A percentile compares a stretch with the other conserved stretches of the same genome.
These are phyloP conservation scores for Aspergillus diversus DNA, from an alignment of 495 filamentous ascomycete genomes.

Conservation along the genomic window DNA sequence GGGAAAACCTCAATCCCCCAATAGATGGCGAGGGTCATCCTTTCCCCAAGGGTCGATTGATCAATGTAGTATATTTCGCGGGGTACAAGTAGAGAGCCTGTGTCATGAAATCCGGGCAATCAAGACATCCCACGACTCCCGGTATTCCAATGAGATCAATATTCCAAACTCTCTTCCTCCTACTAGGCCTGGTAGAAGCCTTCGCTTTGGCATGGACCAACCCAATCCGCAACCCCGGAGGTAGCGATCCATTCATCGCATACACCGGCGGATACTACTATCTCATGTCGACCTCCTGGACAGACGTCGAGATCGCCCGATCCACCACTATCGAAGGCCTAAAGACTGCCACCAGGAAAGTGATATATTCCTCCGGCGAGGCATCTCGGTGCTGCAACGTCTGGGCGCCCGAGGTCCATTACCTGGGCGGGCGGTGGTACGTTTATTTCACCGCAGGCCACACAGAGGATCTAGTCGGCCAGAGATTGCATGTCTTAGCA, in stretches of 20 bases:
- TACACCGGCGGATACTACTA: constrained; percentile 58
- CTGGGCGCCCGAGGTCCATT: constrained; percentile 59
- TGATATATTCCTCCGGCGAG: constrained; percentile 45
- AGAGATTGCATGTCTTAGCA: constrained; percentile 17
- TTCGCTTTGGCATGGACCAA: constrained; percentile 28
- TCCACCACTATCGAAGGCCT: constrained; percentile 53
- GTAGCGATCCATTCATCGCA: constrained; percentile 49
- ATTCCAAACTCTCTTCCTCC: not conserved
- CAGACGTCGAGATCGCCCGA: constrained; percentile 51
- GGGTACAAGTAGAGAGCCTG: not conserved
- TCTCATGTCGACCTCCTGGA: constrained; percentile 51
- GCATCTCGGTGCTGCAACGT: constrained; percentile 50
- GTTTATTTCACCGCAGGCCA: constrained; percentile 41
- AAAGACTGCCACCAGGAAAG: constrained; percentile 44
- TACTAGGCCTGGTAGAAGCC: not conserved
- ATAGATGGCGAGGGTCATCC: not conserved
- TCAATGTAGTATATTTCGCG: not conserved
- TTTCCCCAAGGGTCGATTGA: not conserved
- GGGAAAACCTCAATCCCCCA: not conserved
- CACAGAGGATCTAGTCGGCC: constrained; percentile 11
- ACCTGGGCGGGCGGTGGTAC: constrained; percentile 51
- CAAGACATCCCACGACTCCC: not conserved
- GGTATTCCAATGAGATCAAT: not conserved
- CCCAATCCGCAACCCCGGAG: constrained; percentile 32
- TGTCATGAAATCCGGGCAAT: not conserved